Evolutionary conservation across 768 basidiomycete species (phyloP).

Genomic region (Boletus insuetus): DNA sequence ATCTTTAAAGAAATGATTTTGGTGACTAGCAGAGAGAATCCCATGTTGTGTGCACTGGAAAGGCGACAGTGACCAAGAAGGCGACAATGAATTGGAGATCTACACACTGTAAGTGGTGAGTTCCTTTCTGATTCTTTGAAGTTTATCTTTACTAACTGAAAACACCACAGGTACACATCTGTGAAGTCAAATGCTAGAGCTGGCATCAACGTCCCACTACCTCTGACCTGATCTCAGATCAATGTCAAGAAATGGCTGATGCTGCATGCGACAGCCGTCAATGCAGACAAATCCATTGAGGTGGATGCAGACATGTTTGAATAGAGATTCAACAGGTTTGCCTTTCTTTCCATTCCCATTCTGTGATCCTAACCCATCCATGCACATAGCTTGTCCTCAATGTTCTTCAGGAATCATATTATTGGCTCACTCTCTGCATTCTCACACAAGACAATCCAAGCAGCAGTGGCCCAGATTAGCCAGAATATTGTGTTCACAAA

Average conservation of each 20-base stretch:
- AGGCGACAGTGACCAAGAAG: constrained; percentile 45
- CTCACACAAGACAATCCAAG: constrained; percentile 2
- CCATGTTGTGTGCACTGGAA: constrained; percentile 44
- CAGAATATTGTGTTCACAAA: constrained; percentile 45
- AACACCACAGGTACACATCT: constrained; percentile 32
- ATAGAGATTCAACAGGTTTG: too few species aligned
- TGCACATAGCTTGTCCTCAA: constrained; percentile 9
- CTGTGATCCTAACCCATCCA: too few species aligned
- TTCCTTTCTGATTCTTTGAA: background rate
- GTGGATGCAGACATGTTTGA: background rate
- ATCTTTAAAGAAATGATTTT: constrained; percentile 54
- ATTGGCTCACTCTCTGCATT: constrained; percentile 29
- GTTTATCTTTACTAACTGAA: too few species aligned
- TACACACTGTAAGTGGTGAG: constrained; percentile 37
- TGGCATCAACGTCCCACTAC: constrained; percentile 24
- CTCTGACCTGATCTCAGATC: constrained; percentile 17
- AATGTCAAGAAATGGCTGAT: constrained; percentile 28
- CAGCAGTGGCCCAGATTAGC: constrained; percentile 17
- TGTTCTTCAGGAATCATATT: constrained; percentile 39
- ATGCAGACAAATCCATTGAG: constrained; percentile 3
- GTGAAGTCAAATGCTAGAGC: constrained; percentile 24
- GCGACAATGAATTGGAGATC: constrained; percentile 45
- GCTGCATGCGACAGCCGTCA: constrained; percentile 19
- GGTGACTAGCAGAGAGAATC: constrained; percentile 40
- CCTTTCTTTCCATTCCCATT: background rate